Base-by-base conservation (phyloP, 2,329 filamentous ascomycete genomes). In the Aspergillus sp. region DNA sequence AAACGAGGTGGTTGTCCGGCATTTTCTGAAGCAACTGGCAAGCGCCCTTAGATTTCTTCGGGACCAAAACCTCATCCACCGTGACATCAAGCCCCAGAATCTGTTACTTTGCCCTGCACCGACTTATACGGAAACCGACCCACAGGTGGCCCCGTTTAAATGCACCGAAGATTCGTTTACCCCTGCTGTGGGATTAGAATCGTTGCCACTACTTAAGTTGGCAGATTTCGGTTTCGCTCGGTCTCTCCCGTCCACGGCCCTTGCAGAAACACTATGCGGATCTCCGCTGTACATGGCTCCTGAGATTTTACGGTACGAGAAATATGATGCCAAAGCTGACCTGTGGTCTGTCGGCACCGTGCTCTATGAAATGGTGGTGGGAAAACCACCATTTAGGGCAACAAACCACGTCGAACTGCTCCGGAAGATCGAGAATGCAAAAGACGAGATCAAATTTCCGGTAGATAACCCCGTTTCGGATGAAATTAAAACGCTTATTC, bases 151-250 rank as follows among this genome's bases (percentile, higher is more conserved):
- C 58, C 87, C 90, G 17, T 87, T 95, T 57, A 87, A 95, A 72
- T 89, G 88, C 51, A 93, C 89, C 68, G 87, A 89, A 44, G 86
- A 93, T 70, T 93, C 91, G 0, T 80, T 95, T 56, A 89, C 91
- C 45, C 92, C 93, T 4, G 84, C 88, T 24, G 88, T 88, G 24
- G 95, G 95, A 7, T 79, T 99, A 30, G 82, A 86, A 53, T 95
- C 92, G 17, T 77, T 99, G 42, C 95, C 95, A 4, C 96, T 98
- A 89, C 85, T 99, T 59, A 99, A 99, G 78, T 88, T 99, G 66
- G 95, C 95, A 57, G 95, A 99, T 77, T 99, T 99, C 71, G 95
- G 95, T n/a, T 99, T 99, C 72, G 95, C 95, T 56, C 87, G 95
- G 56, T 91, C 96, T 55, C 79, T 99, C 49, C 93, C 95, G 2